Conservation (phyloP, 2,329 filamentous ascomycete species). For the Penicillium sumatraense region DNA sequence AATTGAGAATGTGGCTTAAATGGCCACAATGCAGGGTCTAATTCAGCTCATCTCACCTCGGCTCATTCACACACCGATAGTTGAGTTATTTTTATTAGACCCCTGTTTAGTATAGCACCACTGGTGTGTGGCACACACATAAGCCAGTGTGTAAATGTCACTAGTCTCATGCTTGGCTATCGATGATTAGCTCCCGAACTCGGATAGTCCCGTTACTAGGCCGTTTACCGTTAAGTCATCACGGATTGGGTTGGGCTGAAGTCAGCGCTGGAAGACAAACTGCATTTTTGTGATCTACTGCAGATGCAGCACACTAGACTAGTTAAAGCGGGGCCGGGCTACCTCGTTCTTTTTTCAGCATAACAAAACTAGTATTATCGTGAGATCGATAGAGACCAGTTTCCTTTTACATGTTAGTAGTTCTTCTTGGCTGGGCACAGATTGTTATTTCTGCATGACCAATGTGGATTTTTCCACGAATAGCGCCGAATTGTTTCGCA, state of each 20-base stretch:
- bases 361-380: not conserved
- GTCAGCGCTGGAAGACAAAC: not conserved
- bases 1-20: no score
- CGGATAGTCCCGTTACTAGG: not conserved
- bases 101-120: not conserved
- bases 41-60: not conserved
- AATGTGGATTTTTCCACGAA: not conserved
- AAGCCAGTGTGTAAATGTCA: no score
- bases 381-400: not conserved
- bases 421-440: not conserved
- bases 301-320: not conserved
- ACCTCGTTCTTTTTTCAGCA: no score
- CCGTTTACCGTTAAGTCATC: no score
- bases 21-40: not conserved
- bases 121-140: no score
- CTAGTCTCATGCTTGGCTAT: not conserved
- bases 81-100: not conserved
- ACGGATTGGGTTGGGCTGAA: not conserved
- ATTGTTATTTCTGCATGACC: not conserved
- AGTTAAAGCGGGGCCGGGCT: not conserved
- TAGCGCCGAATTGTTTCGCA: not conserved
- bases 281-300: not conserved
- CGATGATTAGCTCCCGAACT: not conserved
- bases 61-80: not conserved
- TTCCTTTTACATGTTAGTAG: not conserved